Evolutionary conservation across 192 early-diverging fungal species (phyloP).

Genomic region (Ambispora gerdemannii): DNA sequence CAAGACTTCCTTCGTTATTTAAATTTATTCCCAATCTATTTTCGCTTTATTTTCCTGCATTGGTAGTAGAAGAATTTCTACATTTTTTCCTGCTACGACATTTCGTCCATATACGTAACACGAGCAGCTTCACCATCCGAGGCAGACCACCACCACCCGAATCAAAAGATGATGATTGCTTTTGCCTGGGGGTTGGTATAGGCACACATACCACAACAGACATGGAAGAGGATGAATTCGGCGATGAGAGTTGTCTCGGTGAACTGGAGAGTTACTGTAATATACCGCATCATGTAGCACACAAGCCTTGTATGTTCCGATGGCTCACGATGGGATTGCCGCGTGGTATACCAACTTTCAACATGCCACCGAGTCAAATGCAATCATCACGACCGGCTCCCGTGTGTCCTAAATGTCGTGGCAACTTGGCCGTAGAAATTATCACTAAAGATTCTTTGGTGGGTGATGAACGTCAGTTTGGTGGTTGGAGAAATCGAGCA

Average conservation of each 20-base stretch:
- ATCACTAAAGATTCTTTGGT: conserved; percentile 5
- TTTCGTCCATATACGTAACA: conserved; percentile 14
- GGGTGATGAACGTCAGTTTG: neutral
- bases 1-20: conserved; percentile 14
- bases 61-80: conserved; percentile 14
- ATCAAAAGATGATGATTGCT: conserved; percentile 23
- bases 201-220: neutral
- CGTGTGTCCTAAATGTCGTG: conserved; percentile 19
- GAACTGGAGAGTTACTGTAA: conserved; percentile 24
- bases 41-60: conserved; percentile 6
- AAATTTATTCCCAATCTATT: conserved; percentile 9
- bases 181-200: conserved; percentile 21
- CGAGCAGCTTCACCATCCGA: conserved; percentile 7
- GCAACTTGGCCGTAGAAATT: conserved; percentile 4
- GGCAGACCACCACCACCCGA: neutral
- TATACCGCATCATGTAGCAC: conserved; percentile 21
- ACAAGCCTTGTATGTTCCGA: conserved; percentile 17
- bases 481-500: neutral
- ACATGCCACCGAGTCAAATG: neutral
- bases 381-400: neutral
- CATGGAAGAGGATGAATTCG: neutral
- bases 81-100: conserved; percentile 23
- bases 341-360: neutral
- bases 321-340: conserved; percentile 12
- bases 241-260: neutral